Evolutionary conservation across 768 basidiomycete species (phyloP).

Genomic region (Trametes gibbosa): DNA sequence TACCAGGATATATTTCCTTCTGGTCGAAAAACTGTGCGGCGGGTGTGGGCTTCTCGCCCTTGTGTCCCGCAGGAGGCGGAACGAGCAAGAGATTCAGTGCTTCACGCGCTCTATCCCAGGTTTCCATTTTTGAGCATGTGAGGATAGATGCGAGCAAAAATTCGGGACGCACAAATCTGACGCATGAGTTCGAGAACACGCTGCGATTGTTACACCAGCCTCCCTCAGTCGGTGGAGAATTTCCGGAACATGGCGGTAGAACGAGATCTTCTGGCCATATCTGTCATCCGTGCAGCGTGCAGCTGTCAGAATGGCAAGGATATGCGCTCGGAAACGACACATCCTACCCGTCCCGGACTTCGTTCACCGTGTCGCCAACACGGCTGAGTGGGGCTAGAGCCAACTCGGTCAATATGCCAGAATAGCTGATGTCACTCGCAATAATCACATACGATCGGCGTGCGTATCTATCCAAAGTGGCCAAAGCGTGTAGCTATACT

Average conservation of each 20-base stretch:
- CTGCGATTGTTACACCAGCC: conserved; percentile 56
- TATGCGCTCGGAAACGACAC: not conserved
- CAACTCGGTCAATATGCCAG: not conserved
- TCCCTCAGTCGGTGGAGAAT: conserved; percentile 61
- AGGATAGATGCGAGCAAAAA: not conserved
- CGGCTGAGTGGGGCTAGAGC: conserved; percentile 50
- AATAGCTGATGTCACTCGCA: not conserved
- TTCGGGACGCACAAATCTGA: conserved; percentile 55
- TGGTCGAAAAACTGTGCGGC: conserved; percentile 68
- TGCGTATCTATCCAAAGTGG: conserved; percentile 86
- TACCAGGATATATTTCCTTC: conserved; percentile 72
- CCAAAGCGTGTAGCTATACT: conserved; percentile 77
- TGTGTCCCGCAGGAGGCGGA: conserved; percentile 37
- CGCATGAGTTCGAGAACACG: conserved; percentile 71
- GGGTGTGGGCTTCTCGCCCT: conserved; percentile 33
- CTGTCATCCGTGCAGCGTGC: conserved; percentile 29
- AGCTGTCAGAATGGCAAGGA: not conserved
- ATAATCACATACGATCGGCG: conserved; percentile 46
- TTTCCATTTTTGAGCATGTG: not conserved
- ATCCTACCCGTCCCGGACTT: conserved; percentile 48
- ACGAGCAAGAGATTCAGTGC: conserved; percentile 66
- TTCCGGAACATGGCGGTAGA: conserved; percentile 74
- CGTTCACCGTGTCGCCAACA: conserved; percentile 42
- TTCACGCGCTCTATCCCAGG: conserved; percentile 64
- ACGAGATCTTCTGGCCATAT: conserved; percentile 54